Evolutionary conservation across 345 rosid species (phyloP).

Genomic region (Corchorus capsularis): DNA sequence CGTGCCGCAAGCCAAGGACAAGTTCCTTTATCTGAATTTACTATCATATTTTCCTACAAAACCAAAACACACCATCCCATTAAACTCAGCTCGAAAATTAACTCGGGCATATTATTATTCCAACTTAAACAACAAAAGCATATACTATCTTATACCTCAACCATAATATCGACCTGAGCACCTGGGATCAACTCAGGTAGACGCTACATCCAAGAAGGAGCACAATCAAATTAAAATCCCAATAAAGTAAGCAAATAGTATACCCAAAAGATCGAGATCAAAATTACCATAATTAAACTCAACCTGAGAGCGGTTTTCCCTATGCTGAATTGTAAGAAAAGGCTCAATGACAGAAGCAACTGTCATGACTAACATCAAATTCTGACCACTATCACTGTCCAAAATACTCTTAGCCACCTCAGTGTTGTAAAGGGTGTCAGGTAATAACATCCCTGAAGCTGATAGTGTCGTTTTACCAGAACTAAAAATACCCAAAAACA

Average conservation of each 20-base stretch:
- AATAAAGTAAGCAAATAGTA: not conserved
- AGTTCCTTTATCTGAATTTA: slow-evolving; percentile 36
- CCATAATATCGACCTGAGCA: slow-evolving; percentile 70
- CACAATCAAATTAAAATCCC: slow-evolving; percentile 11
- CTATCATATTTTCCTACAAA: slow-evolving; percentile 44
- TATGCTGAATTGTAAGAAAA: slow-evolving; percentile 49
- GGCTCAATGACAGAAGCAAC: slow-evolving; percentile 90
- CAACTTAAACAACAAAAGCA: slow-evolving; percentile 25
- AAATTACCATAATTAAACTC: not conserved
- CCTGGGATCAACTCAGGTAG: slow-evolving; percentile 70
- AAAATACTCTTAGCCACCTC: slow-evolving; percentile 40
- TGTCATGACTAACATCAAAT: slow-evolving; percentile 55
- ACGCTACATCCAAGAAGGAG: slow-evolving; percentile 46
- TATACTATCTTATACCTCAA: slow-evolving; percentile 56
- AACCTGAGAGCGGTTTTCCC: slow-evolving; percentile 59
- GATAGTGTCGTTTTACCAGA: slow-evolving; percentile 84
- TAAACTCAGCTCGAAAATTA: slow-evolving; percentile 11
- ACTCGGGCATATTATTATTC: slow-evolving; percentile 13
- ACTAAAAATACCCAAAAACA: slow-evolving; percentile 36
- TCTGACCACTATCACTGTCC: slow-evolving; percentile 33
- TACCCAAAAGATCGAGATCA: not conserved
- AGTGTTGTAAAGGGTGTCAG: slow-evolving; percentile 42
- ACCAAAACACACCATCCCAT: slow-evolving; percentile 20
- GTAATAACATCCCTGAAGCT: slow-evolving; percentile 83
- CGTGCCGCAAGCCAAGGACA: slow-evolving; percentile 55